Evolutionary conservation across 345 rosid species (phyloP).

Genomic region (Nasturtium officinale): DNA sequence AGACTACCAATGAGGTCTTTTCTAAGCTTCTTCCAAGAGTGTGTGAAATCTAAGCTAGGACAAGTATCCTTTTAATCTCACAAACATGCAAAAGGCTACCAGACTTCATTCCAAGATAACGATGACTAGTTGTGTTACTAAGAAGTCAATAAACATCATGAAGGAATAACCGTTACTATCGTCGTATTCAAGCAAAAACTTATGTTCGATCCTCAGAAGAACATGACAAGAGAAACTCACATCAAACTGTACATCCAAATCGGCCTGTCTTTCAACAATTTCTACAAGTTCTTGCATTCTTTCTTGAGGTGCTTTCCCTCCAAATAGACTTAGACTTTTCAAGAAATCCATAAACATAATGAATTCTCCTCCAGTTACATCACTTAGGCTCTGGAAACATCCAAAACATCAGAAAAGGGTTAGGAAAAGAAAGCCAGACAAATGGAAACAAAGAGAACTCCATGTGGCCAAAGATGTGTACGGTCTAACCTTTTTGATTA

Average conservation of each 20-base stretch:
- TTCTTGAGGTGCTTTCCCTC: slow-evolving; percentile 86
- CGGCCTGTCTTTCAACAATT: slow-evolving; percentile 90
- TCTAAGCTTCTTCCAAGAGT: neutral
- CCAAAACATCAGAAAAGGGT: slow-evolving; percentile 4
- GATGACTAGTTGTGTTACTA: neutral
- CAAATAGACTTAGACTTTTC: slow-evolving; percentile 77
- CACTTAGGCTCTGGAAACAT: slow-evolving; percentile 67
- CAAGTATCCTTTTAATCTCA: slow-evolving; percentile 11
- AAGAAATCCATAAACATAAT: slow-evolving; percentile 93
- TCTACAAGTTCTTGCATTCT: slow-evolving; percentile 86
- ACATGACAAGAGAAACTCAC: slow-evolving; percentile 50
- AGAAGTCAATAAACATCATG: slow-evolving; percentile 1
- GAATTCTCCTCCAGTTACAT: slow-evolving; percentile 87
- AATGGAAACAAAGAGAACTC: slow-evolving; percentile 3
- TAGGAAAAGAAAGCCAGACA: neutral
- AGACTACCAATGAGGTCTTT: neutral
- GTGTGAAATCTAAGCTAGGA: slow-evolving; percentile 11
- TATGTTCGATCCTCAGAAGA: slow-evolving; percentile 1
- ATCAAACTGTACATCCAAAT: slow-evolving; percentile 76
- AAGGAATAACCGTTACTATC: slow-evolving; percentile 7
- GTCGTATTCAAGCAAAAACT: slow-evolving; percentile 11
- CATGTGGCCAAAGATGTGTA: neutral
- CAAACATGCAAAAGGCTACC: neutral
- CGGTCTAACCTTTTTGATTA: slow-evolving; percentile 69
- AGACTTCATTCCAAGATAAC: slow-evolving; percentile 11